These are phyloP conservation scores for Helianthus annuus DNA, from an alignment of 129 eudicot genomes.

Conservation along the genomic window DNA sequence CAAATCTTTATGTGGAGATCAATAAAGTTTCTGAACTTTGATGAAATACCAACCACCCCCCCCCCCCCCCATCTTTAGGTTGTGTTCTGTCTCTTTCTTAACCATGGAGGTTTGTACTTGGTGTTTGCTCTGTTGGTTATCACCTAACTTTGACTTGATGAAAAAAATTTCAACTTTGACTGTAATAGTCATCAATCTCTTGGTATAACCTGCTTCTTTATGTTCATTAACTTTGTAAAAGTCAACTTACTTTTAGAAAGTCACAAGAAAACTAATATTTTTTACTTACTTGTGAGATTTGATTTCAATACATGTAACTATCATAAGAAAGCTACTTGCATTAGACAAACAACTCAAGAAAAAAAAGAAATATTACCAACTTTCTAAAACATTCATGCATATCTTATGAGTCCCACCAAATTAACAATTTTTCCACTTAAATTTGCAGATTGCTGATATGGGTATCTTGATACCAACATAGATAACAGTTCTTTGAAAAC, in stretches of 20 bases:
- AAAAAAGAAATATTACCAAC: conserved; percentile 4
- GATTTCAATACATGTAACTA: conserved; percentile 2
- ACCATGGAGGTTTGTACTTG: conserved; percentile 4
- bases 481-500: conserved; percentile 11
- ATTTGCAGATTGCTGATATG: conserved; percentile 27
- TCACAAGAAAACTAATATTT: not conserved
- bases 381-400: conserved; percentile 10
- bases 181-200: not conserved
- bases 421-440: conserved; percentile 11
- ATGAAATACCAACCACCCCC: not conserved
- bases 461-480: conserved; percentile 16
- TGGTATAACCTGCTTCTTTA: conserved; percentile 23
- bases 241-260: not conserved
- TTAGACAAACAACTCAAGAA: not conserved
- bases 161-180: not conserved
- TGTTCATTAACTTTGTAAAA: not conserved
- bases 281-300: not conserved
- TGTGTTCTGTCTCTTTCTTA: not conserved
- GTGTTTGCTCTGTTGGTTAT: conserved; percentile 1
- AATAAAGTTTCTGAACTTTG: not conserved
- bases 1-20: not conserved
- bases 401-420: not conserved
- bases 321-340: not conserved
- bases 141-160: conserved; percentile 19
- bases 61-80: not conserved